These are phyloP conservation scores for Lentinula guzmanii DNA, from an alignment of 768 basidiomycete genomes.

Conservation along the genomic window DNA sequence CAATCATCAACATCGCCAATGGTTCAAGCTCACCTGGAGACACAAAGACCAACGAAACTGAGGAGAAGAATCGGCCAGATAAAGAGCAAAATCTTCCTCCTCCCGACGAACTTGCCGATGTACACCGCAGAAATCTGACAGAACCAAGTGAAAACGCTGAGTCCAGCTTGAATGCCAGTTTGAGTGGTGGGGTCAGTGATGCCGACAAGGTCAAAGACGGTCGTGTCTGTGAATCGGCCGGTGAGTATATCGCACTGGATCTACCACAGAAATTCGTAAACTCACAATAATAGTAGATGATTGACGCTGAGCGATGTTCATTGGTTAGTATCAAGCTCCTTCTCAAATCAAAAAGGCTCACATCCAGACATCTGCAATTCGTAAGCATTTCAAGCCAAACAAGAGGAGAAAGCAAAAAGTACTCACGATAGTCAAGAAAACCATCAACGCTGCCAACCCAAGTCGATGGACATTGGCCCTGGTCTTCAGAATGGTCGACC, in stretches of 20 bases:
- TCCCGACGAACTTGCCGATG: background rate
- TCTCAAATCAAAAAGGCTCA: background rate
- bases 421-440: background rate
- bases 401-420: background rate
- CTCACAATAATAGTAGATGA: background rate
- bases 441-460: background rate
- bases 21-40: background rate
- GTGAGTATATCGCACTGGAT: background rate
- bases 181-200: background rate
- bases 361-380: background rate
- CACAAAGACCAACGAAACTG: background rate
- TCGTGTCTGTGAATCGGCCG: background rate
- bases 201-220: background rate
- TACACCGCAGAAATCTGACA: background rate
- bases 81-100: background rate
- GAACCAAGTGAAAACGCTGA: background rate
- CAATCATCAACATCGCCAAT: background rate
- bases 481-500: background rate
- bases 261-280: background rate
- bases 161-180: background rate
- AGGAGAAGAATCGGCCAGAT: background rate
- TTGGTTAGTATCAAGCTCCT: background rate
- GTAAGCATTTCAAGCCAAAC: background rate
- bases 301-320: background rate
- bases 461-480: background rate